Conservation (phyloP, 768 basidiomycete genomes). For the Termitomyces sp. region DNA sequence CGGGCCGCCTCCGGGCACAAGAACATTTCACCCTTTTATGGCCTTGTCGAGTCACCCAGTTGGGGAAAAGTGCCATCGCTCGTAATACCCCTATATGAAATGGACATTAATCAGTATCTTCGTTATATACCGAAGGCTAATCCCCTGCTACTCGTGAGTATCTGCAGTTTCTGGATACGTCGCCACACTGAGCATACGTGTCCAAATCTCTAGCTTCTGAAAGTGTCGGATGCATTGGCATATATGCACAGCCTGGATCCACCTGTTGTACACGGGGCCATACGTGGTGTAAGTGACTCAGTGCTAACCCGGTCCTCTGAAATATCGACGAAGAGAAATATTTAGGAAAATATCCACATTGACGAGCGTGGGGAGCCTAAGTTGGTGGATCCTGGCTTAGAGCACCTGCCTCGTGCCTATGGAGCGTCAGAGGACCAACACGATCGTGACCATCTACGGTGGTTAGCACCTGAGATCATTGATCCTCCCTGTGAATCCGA, state of each 20-base stretch:
- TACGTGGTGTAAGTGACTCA: slow-evolving; percentile 26
- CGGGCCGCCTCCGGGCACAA: slow-evolving; percentile 12
- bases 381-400: slow-evolving; percentile 24
- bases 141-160: slow-evolving; percentile 11
- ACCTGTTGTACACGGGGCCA: slow-evolving; percentile 26
- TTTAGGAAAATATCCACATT: slow-evolving; percentile 27
- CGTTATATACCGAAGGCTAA: slow-evolving; percentile 5
- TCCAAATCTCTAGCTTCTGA: slow-evolving; percentile 13
- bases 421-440: slow-evolving; percentile 7
- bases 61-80: slow-evolving; percentile 15
- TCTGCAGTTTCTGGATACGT: background rate
- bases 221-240: slow-evolving; percentile 23
- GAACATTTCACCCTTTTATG: slow-evolving; percentile 19
- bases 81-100: slow-evolving; percentile 13
- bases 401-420: slow-evolving; percentile 10
- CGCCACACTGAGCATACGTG: background rate
- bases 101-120: slow-evolving; percentile 18
- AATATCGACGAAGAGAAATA: background rate
- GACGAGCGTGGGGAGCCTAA: slow-evolving; percentile 16
- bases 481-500: slow-evolving; percentile 4
- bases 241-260: slow-evolving; percentile 25
- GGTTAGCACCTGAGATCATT: slow-evolving; percentile 28
- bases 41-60: slow-evolving; percentile 11
- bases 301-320: background rate
- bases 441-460: slow-evolving; percentile 13